phyloP scores from a whole-genome alignment of 179 eudicot genomes.

The Silene noctiflora region DNA sequence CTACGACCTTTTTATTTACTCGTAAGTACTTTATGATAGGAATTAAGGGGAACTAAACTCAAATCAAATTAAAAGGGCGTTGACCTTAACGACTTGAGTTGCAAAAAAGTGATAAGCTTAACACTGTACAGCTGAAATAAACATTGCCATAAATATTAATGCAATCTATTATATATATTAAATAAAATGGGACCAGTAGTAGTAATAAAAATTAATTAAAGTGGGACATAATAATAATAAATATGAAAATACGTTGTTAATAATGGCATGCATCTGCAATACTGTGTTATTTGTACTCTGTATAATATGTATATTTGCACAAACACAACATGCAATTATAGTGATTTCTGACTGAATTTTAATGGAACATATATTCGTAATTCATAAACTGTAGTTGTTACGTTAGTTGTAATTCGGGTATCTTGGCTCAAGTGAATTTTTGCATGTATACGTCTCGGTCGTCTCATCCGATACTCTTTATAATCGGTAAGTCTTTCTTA shows the following conservation, averaged over 20 bases:
- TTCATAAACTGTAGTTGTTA: background rate
- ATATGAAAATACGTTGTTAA: slow-evolving; percentile 9
- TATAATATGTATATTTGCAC: background rate
- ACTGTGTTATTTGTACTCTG: background rate
- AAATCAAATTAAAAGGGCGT: background rate
- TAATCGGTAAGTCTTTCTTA: no score
- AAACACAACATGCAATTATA: background rate
- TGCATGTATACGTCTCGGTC: no score
- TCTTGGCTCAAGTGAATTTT: background rate
- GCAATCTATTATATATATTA: background rate
- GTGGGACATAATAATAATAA: slow-evolving; percentile 2
- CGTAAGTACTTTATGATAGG: no score
- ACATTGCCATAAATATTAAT: background rate
- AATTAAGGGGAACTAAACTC: no score
- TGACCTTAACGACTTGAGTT: slow-evolving; percentile 3
- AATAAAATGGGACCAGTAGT: slow-evolving; percentile 4
- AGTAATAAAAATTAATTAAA: background rate
- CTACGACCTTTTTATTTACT: no score
- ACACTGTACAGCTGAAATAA: background rate
- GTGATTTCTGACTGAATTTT: background rate
- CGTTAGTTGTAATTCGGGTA: background rate
- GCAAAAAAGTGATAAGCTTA: slow-evolving; percentile 7
- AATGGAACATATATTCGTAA: slow-evolving; percentile 4
- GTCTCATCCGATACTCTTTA: no score
- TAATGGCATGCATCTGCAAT: slow-evolving; percentile 4